phyloP scores from a whole-genome alignment of 2,329 filamentous ascomycete species.

The Monosporascus sp. region DNA sequence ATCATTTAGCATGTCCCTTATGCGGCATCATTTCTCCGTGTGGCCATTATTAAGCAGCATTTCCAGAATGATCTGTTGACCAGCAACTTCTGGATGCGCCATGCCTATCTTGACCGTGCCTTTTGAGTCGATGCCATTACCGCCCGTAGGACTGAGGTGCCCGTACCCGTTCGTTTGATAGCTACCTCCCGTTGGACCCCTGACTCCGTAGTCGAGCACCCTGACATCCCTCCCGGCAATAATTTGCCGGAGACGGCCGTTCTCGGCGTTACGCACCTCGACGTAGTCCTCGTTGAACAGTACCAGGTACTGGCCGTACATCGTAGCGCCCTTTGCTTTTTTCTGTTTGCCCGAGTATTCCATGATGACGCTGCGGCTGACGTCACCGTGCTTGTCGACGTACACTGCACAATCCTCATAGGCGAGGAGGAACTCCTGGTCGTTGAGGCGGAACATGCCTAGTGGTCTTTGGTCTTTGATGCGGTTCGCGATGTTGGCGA shows the following conservation, averaged over 20 bases:
- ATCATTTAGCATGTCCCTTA: neutral
- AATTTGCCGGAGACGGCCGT: slow-evolving; percentile 87
- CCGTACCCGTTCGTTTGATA: slow-evolving; percentile 23
- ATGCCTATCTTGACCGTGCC: slow-evolving; percentile 91
- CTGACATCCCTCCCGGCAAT: slow-evolving; percentile 88
- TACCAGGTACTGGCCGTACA: slow-evolving; percentile 87
- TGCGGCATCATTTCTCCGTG: slow-evolving; percentile 36
- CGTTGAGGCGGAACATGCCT: slow-evolving; percentile 93
- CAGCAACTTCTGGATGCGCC: slow-evolving; percentile 84
- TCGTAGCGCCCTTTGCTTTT: slow-evolving; percentile 75
- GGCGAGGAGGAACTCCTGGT: slow-evolving; percentile 86
- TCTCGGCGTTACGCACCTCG: slow-evolving; percentile 94
- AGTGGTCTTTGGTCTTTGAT: slow-evolving; percentile 80
- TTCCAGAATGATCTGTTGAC: slow-evolving; percentile 85
- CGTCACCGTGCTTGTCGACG: slow-evolving; percentile 96
- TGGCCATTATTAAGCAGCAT: slow-evolving; percentile 89
- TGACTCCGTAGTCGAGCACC: slow-evolving; percentile 79
- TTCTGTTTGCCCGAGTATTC: slow-evolving; percentile 90
- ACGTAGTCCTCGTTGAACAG: slow-evolving; percentile 96
- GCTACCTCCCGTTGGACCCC: slow-evolving; percentile 52
- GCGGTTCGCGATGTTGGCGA: slow-evolving; percentile 78
- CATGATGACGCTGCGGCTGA: slow-evolving; percentile 92
- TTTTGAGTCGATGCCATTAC: slow-evolving; percentile 45
- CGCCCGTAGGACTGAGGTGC: slow-evolving; percentile 28
- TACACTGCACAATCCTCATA: slow-evolving; percentile 98